Evolutionary conservation across 225 moss, liverwort and hornwort species (phyloP).

Genomic region (Physcomitrellopsis africana): DNA sequence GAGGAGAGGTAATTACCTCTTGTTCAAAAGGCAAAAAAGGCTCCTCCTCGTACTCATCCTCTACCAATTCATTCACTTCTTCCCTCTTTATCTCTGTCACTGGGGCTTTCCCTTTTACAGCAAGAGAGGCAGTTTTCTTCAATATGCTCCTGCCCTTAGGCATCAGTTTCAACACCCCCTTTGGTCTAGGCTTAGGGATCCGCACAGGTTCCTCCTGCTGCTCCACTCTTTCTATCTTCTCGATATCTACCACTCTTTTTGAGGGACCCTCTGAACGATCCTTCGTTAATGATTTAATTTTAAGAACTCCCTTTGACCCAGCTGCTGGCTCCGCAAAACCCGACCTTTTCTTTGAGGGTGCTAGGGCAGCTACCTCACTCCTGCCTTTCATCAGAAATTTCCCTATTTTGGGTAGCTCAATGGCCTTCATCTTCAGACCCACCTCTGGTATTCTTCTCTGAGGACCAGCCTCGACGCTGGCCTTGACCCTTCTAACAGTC

Average conservation of each 20-base stretch:
- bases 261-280: constrained; percentile 46
- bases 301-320: constrained; percentile 62
- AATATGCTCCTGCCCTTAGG: constrained; percentile 51
- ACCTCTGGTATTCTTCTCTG: constrained; percentile 42
- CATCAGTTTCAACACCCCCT: constrained; percentile 62
- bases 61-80: constrained; percentile 35
- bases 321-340: constrained; percentile 38
- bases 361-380: constrained; percentile 50
- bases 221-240: constrained; percentile 43
- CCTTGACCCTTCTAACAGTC: constrained; percentile 55
- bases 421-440: constrained; percentile 45
- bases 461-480: constrained; percentile 44
- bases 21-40: constrained; percentile 45
- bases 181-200: constrained; percentile 53
- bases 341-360: constrained; percentile 43
- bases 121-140: constrained; percentile 49
- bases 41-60: constrained; percentile 53
- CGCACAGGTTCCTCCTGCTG: constrained; percentile 43
- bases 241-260: constrained; percentile 52
- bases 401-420: constrained; percentile 48
- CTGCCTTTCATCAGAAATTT: constrained; percentile 44
- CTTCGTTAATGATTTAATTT: constrained; percentile 51
- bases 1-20: constrained; percentile 42
- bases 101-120: constrained; percentile 56
- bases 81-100: constrained; percentile 45